Evolutionary conservation across 768 basidiomycete species (phyloP), one percentile per base, ranked within the genome.

Genomic region (Podaxis sp.): DNA sequence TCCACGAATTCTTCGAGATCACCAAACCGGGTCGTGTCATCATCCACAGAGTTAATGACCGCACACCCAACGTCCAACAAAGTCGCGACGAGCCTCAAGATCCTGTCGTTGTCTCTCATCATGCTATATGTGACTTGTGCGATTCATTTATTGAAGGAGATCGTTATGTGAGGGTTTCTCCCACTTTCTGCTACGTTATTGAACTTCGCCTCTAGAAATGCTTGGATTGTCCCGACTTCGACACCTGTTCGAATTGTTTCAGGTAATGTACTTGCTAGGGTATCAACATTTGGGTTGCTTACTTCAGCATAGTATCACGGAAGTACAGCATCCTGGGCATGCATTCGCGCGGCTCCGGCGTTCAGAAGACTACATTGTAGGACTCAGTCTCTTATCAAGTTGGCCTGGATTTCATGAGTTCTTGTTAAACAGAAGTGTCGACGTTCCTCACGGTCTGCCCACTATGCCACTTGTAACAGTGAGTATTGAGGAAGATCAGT

Each of bases 181-280:
- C 35, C 55, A 44, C n/a, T 28, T 14, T 51, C 27, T 47, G 61
- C 27, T 4, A 32, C 40, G 42, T 48, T 52, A 14, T 63, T 59
- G 9, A n/a, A 38, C 25, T 28, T 11, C 27, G 2, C 36, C 35
- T 16, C 3, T 51, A 91, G 89, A 93, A 92, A 87, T 93, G 91
- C 66, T 61, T 86, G 7, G 69, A 75, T 59, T 94, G 91, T 72
- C 91, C 91, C n/a, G 91, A 95, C 68, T 95, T 86, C 64, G 92
- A 95, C 65, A 81, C 86, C 7, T 95, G 93, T 67, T 68, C 71
- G 14, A 72, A 77, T 14, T 95, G 93, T 73, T 91, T 88, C 73
- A 76, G 74, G 83, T 87, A 68, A 61, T 50, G 75, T 65, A 4
- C 40, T 21, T 14, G 3, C n/a, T 9, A 36, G 18, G 9, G 13